A percentile compares a stretch with the other conserved stretches of the same genome.
Conservation (phyloP, 495 filamentous ascomycete genomes). For the Penicillium antarcticum region DNA sequence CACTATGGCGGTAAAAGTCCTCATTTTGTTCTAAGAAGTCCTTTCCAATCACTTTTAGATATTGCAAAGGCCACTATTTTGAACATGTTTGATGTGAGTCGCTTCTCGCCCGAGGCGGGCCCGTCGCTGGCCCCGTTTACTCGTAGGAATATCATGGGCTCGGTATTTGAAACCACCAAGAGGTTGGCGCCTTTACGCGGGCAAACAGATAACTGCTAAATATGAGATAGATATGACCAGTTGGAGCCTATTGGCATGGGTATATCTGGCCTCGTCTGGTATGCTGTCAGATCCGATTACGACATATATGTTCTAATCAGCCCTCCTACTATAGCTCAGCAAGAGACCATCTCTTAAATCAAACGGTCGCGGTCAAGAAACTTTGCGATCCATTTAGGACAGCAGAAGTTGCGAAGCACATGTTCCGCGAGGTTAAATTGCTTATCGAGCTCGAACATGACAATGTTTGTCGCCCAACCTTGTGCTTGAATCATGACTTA, state of each 20-base stretch:
- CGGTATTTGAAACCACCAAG: too few relatives aligned
- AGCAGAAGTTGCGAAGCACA: conserved; percentile 82
- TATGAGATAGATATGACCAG: too few relatives aligned
- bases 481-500: not conserved
- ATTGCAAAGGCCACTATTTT: too few relatives aligned
- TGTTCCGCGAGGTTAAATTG: conserved; percentile 86
- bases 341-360: conserved; percentile 79
- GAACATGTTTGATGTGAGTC: too few relatives aligned
- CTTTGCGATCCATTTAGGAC: conserved; percentile 97
- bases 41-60: too few relatives aligned
- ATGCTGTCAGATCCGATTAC: conserved; percentile 21
- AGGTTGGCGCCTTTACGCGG: too few relatives aligned
- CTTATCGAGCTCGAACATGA: conserved; percentile 87
- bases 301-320: not conserved
- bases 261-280: conserved; percentile 91
- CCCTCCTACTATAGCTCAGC: conserved; percentile 60
- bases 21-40: too few relatives aligned
- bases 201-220: too few relatives aligned
- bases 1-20: too few relatives aligned
- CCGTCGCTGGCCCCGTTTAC: too few relatives aligned
- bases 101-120: too few relatives aligned
- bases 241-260: conserved; percentile 69
- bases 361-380: conserved; percentile 90
- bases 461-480: conserved; percentile 55
- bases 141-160: too few relatives aligned